These are phyloP conservation scores for Auricularia heimuer DNA, from an alignment of 768 basidiomycete species.

Conservation along the genomic window DNA sequence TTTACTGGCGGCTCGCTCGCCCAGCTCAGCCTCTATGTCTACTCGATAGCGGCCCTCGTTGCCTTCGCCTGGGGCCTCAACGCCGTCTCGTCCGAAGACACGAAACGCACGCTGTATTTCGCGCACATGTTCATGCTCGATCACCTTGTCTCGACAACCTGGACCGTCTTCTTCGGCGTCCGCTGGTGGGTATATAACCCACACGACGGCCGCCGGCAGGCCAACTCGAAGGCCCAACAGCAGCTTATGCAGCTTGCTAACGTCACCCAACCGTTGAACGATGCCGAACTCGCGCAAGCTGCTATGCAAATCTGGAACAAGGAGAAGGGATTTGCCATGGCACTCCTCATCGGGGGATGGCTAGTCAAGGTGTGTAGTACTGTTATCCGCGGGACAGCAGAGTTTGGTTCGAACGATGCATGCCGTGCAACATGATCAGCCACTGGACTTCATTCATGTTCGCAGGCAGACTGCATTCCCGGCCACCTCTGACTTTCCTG, in stretches of 20 bases:
- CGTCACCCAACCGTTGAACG: conserved; percentile 32
- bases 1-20: conserved; percentile 86
- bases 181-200: conserved; percentile 87
- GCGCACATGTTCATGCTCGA: conserved; percentile 89
- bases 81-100: conserved; percentile 82
- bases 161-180: conserved; percentile 87
- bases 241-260: conserved; percentile 45
- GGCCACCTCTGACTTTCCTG: background rate
- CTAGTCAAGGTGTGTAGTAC: conserved; percentile 59
- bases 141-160: conserved; percentile 80
- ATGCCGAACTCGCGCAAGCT: conserved; percentile 55
- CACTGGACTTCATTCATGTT: no score
- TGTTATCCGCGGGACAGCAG: no score
- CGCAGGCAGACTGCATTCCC: no score
- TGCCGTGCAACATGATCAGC: no score
- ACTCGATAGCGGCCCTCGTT: conserved; percentile 75
- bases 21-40: conserved; percentile 87
- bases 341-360: conserved; percentile 78
- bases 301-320: conserved; percentile 81
- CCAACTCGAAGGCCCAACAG: conserved; percentile 82
- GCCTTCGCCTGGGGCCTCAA: conserved; percentile 81
- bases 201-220: conserved; percentile 75
- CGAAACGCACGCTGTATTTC: conserved; percentile 75
- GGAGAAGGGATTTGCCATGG: conserved; percentile 74
- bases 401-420: no score